These are phyloP conservation scores for Oryza punctata DNA, from an alignment of 176 grass and related monocot genomes.

Conservation along the genomic window DNA sequence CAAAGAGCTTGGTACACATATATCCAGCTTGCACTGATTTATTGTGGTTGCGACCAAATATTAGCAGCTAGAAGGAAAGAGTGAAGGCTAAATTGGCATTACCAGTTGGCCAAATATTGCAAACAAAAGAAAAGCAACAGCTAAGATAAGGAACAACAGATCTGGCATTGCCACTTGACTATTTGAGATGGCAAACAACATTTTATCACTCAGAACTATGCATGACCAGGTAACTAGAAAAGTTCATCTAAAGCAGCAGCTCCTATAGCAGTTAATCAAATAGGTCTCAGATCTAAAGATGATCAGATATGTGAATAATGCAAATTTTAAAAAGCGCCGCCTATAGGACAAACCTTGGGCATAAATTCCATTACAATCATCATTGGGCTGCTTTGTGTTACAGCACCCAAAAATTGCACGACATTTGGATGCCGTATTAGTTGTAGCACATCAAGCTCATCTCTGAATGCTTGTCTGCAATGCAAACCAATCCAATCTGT, in stretches of 20 bases:
- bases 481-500: conserved; percentile 29
- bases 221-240: conserved; percentile 15
- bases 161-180: conserved; percentile 1
- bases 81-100: conserved; percentile 9
- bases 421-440: conserved; percentile 98
- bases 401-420: conserved; percentile 94
- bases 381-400: conserved; percentile 98
- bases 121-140: background rate
- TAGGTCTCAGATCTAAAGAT: background rate
- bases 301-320: conserved; percentile 15
- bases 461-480: conserved; percentile 79
- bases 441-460: conserved; percentile 91
- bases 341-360: conserved; percentile 72
- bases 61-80: background rate
- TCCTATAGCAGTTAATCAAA: background rate
- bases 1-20: background rate
- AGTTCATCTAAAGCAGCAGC: background rate
- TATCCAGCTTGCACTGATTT: conserved; percentile 1
- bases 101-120: background rate
- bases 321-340: background rate
- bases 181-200: background rate
- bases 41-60: background rate
- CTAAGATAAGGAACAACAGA: background rate
- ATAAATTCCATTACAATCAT: conserved; percentile 99
- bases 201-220: conserved; percentile 4